phyloP scores from a whole-genome alignment of 352 stramenopile species.

The Pythium aristosporum region DNA sequence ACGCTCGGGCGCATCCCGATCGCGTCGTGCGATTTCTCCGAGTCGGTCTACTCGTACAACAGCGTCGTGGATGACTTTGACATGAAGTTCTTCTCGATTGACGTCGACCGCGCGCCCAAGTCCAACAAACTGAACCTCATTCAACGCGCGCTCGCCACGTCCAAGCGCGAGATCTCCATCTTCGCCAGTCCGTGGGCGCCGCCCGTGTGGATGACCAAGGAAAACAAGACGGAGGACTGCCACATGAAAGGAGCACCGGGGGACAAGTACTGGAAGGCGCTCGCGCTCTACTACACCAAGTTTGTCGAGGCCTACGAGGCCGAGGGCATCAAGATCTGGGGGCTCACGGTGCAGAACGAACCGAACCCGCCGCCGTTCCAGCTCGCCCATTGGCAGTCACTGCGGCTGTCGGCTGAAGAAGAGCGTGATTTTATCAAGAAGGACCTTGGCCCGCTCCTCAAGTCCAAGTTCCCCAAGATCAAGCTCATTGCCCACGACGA shows the following conservation, averaged over 20 bases:
- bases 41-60: constrained; percentile 87
- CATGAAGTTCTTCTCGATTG: constrained; percentile 81
- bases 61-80: constrained; percentile 72
- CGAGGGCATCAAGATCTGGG: constrained; percentile 75
- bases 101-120: constrained; percentile 59
- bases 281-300: constrained; percentile 75
- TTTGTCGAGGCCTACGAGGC: constrained; percentile 83
- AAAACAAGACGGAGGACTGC: constrained; percentile 59
- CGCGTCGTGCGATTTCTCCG: constrained; percentile 85
- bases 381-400: constrained; percentile 49
- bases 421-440: constrained; percentile 75
- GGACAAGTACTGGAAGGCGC: constrained; percentile 64
- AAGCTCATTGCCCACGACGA: constrained; percentile 87
- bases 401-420: constrained; percentile 38
- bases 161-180: constrained; percentile 52
- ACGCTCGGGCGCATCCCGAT: constrained; percentile 83
- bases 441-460: constrained; percentile 71
- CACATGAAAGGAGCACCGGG: constrained; percentile 51
- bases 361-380: constrained; percentile 45
- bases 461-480: constrained; percentile 49
- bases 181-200: constrained; percentile 84
- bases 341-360: constrained; percentile 86
- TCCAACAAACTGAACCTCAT: constrained; percentile 76
- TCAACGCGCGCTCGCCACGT: constrained; percentile 44
- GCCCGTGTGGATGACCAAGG: constrained; percentile 85